phyloP scores from a whole-genome alignment of 228 moss, liverwort and hornwort genomes.

The Sphagnum magellanicum region DNA sequence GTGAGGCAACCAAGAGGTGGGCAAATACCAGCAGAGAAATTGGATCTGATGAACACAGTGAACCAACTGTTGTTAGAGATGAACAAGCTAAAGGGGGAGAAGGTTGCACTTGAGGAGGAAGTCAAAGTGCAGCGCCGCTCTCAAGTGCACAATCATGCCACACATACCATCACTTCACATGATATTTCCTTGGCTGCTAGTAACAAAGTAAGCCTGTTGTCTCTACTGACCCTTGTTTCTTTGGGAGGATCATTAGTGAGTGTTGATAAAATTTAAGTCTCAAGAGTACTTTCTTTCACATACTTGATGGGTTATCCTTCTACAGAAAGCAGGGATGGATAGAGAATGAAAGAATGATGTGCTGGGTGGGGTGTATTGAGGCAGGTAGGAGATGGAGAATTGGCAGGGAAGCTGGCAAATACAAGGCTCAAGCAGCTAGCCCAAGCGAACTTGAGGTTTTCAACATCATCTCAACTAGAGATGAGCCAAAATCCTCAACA shows the following conservation, averaged over 20 bases:
- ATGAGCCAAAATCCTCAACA: slow-evolving; percentile 14
- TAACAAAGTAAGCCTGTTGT: slow-evolving; percentile 36
- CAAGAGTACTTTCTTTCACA: not conserved
- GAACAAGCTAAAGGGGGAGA: slow-evolving; percentile 71
- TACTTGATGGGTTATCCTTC: not conserved
- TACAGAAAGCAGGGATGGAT: not conserved
- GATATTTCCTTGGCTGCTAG: slow-evolving; percentile 73
- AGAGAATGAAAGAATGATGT: not conserved
- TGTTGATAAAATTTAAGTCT: not conserved
- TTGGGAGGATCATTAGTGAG: not conserved
- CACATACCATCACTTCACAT: slow-evolving; percentile 49
- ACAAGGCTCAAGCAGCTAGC: slow-evolving; percentile 47
- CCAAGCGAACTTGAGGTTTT: slow-evolving; percentile 14
- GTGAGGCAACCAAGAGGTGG: slow-evolving; percentile 65
- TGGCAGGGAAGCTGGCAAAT: slow-evolving; percentile 59
- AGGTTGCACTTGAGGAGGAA: slow-evolving; percentile 70
- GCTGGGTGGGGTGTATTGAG: not conserved
- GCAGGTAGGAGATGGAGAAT: slow-evolving; percentile 69
- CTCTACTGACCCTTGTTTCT: not conserved
- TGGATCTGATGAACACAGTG: slow-evolving; percentile 84
- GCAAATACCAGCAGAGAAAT: slow-evolving; percentile 62
- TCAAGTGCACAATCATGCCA: slow-evolving; percentile 53
- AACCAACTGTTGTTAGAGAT: slow-evolving; percentile 70
- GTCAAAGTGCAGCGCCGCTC: slow-evolving; percentile 50
- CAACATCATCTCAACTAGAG: slow-evolving; percentile 23